phyloP scores from a whole-genome alignment of 2,329 filamentous ascomycete species.

The Teratosphaeria viscida region DNA sequence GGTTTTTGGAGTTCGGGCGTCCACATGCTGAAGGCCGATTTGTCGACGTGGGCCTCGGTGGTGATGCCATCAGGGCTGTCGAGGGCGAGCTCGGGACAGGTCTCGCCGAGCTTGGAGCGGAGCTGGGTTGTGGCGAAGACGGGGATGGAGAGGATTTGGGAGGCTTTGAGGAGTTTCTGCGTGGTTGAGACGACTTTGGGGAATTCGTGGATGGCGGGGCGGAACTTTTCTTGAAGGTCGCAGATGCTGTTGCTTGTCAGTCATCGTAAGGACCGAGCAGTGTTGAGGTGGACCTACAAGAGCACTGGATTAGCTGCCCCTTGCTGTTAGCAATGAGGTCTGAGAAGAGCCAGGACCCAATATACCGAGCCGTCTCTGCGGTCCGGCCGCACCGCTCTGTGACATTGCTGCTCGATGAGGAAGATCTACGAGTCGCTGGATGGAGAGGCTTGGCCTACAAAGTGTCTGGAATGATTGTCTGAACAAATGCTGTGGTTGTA shows the following conservation, averaged over 20 bases:
- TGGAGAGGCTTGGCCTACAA: not conserved
- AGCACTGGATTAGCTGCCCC: not conserved
- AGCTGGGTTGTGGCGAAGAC: slow-evolving; percentile 82
- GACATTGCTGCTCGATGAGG: not conserved
- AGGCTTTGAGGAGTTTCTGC: slow-evolving; percentile 42
- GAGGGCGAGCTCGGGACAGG: slow-evolving; percentile 58
- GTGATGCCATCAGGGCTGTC: slow-evolving; percentile 40
- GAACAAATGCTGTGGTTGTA: not conserved
- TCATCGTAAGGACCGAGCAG: not conserved
- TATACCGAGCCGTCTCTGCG: slow-evolving; percentile 14
- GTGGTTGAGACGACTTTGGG: slow-evolving; percentile 55
- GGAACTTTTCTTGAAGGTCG: slow-evolving; percentile 91
- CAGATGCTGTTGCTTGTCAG: slow-evolving; percentile 56
- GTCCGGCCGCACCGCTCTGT: slow-evolving; percentile 7
- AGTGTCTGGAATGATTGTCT: not conserved
- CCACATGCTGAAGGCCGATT: slow-evolving; percentile 84
- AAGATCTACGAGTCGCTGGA: not conserved
- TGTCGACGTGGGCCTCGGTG: slow-evolving; percentile 58
- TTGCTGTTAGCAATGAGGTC: slow-evolving; percentile 4
- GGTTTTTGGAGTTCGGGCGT: slow-evolving; percentile 52
- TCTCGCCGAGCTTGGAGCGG: slow-evolving; percentile 64
- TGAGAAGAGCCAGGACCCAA: not conserved
- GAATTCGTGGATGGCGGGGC: slow-evolving; percentile 71
- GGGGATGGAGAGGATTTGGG: slow-evolving; percentile 55
- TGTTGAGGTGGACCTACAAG: not conserved